These are phyloP conservation scores for Talaromyces sp. DNA, from an alignment of 2,329 filamentous ascomycete genomes.

Conservation along the genomic window DNA sequence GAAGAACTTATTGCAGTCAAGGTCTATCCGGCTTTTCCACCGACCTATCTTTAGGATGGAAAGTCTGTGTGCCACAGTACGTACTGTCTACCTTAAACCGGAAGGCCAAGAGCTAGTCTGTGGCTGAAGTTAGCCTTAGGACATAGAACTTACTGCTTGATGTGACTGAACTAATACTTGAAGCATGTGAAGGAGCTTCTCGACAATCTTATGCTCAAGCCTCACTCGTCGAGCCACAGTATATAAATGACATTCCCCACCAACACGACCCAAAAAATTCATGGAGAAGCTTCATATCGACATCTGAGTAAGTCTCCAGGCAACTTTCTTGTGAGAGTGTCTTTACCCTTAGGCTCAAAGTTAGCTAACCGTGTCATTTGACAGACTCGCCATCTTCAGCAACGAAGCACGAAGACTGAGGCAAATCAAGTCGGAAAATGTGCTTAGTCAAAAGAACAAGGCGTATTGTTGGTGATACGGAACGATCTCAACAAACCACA, in stretches of 20 bases:
- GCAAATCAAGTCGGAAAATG: conserved; percentile 8
- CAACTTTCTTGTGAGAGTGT: not conserved
- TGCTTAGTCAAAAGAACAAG: conserved; percentile 17
- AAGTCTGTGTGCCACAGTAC: not conserved
- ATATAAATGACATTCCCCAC: not conserved
- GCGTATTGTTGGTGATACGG: conserved; percentile 18
- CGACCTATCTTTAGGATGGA: not conserved
- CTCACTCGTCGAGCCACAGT: conserved; percentile 3
- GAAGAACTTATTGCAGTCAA: not conserved
- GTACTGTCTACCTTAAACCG: not conserved
- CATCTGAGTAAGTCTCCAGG: not conserved
- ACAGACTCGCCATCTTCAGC: not conserved
- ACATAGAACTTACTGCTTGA: not conserved
- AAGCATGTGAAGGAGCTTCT: not conserved
- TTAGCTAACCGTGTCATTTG: not conserved
- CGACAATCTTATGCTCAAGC: not conserved
- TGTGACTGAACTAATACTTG: not conserved
- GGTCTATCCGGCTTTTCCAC: not conserved
- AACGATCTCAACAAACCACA: conserved; percentile 21
- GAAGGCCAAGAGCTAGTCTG: not conserved
- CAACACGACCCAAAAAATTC: not conserved
- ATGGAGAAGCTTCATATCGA: not conserved
- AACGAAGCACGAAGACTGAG: no score
- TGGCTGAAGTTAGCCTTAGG: conserved; percentile 1
- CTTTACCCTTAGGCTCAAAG: not conserved